These are phyloP conservation scores for Solioccasus polychromus DNA, from an alignment of 768 basidiomycete genomes.

Conservation along the genomic window DNA sequence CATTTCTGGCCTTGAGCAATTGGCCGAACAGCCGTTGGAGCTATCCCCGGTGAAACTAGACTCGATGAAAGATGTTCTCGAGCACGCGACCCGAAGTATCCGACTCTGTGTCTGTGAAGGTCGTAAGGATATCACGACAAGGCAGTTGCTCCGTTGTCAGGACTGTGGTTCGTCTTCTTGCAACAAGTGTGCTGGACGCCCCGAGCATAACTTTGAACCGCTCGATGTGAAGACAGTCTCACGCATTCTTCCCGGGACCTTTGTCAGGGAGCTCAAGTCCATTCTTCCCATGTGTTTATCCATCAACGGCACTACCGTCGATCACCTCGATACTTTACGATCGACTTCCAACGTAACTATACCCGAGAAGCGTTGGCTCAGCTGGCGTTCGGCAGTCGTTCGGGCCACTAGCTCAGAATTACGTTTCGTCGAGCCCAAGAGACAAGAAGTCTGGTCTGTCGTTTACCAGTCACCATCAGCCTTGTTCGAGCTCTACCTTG, in stretches of 20 bases:
- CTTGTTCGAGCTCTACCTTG: constrained; percentile 70
- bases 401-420: constrained; percentile 61
- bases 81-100: constrained; percentile 62
- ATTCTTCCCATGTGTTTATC: constrained; percentile 84
- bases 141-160: constrained; percentile 61
- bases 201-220: constrained; percentile 72
- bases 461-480: constrained; percentile 73
- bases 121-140: constrained; percentile 68
- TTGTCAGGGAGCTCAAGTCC: constrained; percentile 75
- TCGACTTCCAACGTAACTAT: constrained; percentile 40
- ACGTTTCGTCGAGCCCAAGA: constrained; percentile 80
- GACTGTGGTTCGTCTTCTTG: constrained; percentile 83
- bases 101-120: constrained; percentile 93
- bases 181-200: constrained; percentile 83
- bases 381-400: constrained; percentile 68
- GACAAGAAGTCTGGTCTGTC: constrained; percentile 86
- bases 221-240: constrained; percentile 51
- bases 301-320: constrained; percentile 47
- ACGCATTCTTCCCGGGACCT: constrained; percentile 70
- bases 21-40: constrained; percentile 64
- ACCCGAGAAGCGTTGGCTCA: constrained; percentile 56
- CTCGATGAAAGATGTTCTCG: constrained; percentile 55
- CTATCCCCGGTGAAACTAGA: constrained; percentile 51
- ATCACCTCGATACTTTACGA: constrained; percentile 52
- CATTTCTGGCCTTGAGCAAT: constrained; percentile 71